Evolutionary conservation across 768 basidiomycete genomes (phyloP).

Genomic region (Suillus weaverae): DNA sequence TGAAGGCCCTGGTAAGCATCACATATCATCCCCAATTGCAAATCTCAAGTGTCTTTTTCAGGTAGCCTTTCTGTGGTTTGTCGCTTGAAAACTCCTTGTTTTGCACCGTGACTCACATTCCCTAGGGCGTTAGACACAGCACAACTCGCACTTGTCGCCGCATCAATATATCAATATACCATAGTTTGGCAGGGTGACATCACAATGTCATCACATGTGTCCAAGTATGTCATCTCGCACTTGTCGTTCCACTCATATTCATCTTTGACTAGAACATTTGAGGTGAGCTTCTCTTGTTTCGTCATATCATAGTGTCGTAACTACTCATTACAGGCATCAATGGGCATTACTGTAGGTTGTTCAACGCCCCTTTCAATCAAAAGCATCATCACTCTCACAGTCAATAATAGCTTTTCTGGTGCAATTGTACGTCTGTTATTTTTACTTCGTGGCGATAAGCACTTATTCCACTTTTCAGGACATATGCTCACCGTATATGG

Average conservation of each 20-base stretch:
- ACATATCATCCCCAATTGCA: not conserved
- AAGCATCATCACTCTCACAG: slow-evolving; percentile 14
- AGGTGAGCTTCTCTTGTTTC: not conserved
- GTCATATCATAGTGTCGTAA: not conserved
- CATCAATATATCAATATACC: slow-evolving; percentile 33
- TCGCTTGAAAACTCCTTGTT: not conserved
- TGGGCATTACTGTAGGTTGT: slow-evolving; percentile 33
- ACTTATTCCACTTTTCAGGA: slow-evolving; percentile 17
- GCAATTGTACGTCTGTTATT: slow-evolving; percentile 29
- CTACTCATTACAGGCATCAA: slow-evolving; percentile 28
- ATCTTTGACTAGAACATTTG: slow-evolving; percentile 1
- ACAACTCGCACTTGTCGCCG: slow-evolving; percentile 30
- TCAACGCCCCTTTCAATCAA: not conserved
- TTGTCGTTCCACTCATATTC: not conserved
- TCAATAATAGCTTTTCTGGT: slow-evolving; percentile 37
- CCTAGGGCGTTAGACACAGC: slow-evolving; percentile 27
- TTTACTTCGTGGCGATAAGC: not conserved
- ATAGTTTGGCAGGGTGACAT: slow-evolving; percentile 29
- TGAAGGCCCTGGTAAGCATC: slow-evolving; percentile 32
- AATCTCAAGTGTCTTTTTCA: slow-evolving; percentile 7
- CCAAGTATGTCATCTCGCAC: slow-evolving; percentile 19
- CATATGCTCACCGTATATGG: slow-evolving; percentile 40
- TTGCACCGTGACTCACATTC: not conserved
- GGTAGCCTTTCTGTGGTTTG: slow-evolving; percentile 32
- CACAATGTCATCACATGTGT: slow-evolving; percentile 27